These are phyloP conservation scores for Clarireedia paspali DNA, from an alignment of 2,329 filamentous ascomycete species.

Conservation along the genomic window DNA sequence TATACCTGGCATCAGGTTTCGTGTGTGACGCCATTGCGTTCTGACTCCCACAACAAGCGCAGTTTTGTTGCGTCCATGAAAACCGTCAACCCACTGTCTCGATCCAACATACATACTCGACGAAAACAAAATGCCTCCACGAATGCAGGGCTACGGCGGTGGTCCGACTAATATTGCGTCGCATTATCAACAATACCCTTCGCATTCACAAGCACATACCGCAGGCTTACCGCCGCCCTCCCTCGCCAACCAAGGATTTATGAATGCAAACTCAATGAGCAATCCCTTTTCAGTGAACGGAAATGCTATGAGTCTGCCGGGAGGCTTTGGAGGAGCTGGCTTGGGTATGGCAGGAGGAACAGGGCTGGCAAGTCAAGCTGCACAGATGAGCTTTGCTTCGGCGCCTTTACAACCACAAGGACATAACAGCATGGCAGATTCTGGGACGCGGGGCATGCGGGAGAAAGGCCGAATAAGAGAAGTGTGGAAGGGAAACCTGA, in stretches of 20 bases:
- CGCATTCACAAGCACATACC: conserved; percentile 38
- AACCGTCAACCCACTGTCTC: conserved; percentile 23
- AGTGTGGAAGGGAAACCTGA: conserved; percentile 88
- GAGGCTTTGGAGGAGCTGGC: conserved; percentile 49
- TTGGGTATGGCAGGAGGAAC: conserved; percentile 45
- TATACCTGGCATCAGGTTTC: neutral
- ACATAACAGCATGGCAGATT: conserved; percentile 45
- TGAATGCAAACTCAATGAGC: conserved; percentile 58
- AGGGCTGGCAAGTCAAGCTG: conserved; percentile 78
- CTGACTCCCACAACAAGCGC: conserved; percentile 7
- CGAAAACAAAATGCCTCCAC: conserved; percentile 29
- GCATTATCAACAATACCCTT: conserved; percentile 38
- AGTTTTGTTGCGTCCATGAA: conserved; percentile 29
- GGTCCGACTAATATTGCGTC: conserved; percentile 27
- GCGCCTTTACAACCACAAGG: conserved; percentile 55
- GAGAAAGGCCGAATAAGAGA: conserved; percentile 80
- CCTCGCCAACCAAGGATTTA: conserved; percentile 64
- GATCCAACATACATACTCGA: conserved; percentile 27
- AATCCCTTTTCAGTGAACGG: conserved; percentile 55
- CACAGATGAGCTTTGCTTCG: conserved; percentile 78
- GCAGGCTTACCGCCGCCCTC: conserved; percentile 45
- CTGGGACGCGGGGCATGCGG: conserved; percentile 45
- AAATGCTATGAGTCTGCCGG: conserved; percentile 47
- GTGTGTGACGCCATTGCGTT: neutral
- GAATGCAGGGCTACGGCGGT: conserved; percentile 29